Percentiles rank a stretch among this genome's conserved stretches.
These are phyloP conservation scores for Puccinia sorghi DNA, from an alignment of 1,284 basidiomycete species.

Conservation along the genomic window DNA sequence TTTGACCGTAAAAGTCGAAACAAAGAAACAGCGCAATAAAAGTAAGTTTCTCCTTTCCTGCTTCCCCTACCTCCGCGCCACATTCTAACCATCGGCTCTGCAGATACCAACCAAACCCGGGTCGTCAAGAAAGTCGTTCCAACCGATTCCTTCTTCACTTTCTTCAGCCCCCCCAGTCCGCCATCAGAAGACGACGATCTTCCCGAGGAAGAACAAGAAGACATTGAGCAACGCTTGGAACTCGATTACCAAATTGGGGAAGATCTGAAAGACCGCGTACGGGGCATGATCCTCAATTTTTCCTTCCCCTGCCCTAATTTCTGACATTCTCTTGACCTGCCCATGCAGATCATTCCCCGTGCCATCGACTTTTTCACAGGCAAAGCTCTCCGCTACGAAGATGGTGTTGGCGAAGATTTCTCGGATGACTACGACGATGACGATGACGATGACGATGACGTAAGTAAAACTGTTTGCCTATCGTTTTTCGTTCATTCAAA, in stretches of 20 bases:
- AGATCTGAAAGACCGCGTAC: slow-evolving; percentile 48
- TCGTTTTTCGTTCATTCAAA: background rate
- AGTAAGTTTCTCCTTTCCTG: slow-evolving; percentile 13
- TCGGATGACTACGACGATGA: slow-evolving; percentile 47
- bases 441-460: slow-evolving; percentile 34
- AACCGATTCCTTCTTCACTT: slow-evolving; percentile 49
- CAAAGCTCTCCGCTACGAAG: slow-evolving; percentile 46
- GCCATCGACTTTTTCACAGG: slow-evolving; percentile 50
- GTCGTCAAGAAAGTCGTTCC: slow-evolving; percentile 48
- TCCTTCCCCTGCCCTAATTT: background rate
- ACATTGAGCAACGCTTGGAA: slow-evolving; percentile 47
- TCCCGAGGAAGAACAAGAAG: slow-evolving; percentile 48
- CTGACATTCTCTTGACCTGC: slow-evolving; percentile 7
- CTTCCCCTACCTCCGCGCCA: background rate
- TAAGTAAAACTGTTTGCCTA: background rate
- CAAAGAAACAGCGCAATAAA: slow-evolving; percentile 48
- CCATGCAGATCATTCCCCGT: slow-evolving; percentile 45
- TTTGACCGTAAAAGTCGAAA: slow-evolving; percentile 49
- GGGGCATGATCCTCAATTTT: background rate
- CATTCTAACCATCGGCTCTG: background rate
- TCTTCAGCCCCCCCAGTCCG: slow-evolving; percentile 42
- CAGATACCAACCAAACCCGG: slow-evolving; percentile 50
- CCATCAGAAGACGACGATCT: slow-evolving; percentile 46
- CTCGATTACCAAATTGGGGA: slow-evolving; percentile 49
- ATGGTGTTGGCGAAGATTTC: slow-evolving; percentile 41